Conservation (phyloP, 495 filamentous ascomycete genomes). For the Lepidopterella palustris region DNA sequence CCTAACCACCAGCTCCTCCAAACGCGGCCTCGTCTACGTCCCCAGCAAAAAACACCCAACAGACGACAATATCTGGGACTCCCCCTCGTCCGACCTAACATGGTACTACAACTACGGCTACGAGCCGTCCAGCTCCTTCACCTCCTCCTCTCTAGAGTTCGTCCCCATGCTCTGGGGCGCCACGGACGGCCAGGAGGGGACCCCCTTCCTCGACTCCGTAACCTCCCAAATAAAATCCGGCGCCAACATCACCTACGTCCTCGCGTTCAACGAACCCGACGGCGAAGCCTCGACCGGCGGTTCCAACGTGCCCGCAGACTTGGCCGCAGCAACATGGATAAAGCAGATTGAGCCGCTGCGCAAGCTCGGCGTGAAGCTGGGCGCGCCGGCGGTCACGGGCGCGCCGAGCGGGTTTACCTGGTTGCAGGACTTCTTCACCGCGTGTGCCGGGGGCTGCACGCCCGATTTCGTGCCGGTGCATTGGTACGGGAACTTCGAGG, state of each 20-base stretch:
- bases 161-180: slow-evolving; percentile 77
- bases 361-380: slow-evolving; percentile 36
- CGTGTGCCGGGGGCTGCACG: slow-evolving; percentile 48
- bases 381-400: slow-evolving; percentile 36
- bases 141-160: slow-evolving; percentile 51
- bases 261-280: slow-evolving; percentile 75
- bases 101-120: slow-evolving; percentile 78
- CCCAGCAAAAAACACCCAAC: slow-evolving; percentile 41
- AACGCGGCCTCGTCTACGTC: slow-evolving; percentile 66
- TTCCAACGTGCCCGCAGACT: slow-evolving; percentile 46
- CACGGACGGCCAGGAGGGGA: slow-evolving; percentile 40
- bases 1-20: slow-evolving; percentile 46
- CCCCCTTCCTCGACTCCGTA: slow-evolving; percentile 51
- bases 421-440: slow-evolving; percentile 55
- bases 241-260: slow-evolving; percentile 55
- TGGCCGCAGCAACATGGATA: slow-evolving; percentile 60
- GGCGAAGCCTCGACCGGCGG: slow-evolving; percentile 48
- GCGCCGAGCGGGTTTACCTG: slow-evolving; percentile 50
- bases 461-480: slow-evolving; percentile 69
- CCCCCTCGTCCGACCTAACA: slow-evolving; percentile 49
- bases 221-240: slow-evolving; percentile 45
- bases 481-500: slow-evolving; percentile 73
- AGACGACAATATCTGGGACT: slow-evolving; percentile 57
- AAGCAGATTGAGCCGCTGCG: slow-evolving; percentile 59
- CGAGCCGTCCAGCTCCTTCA: slow-evolving; percentile 46